phyloP scores from a whole-genome alignment of 2,329 filamentous ascomycete genomes.

The Colletotrichum horii region DNA sequence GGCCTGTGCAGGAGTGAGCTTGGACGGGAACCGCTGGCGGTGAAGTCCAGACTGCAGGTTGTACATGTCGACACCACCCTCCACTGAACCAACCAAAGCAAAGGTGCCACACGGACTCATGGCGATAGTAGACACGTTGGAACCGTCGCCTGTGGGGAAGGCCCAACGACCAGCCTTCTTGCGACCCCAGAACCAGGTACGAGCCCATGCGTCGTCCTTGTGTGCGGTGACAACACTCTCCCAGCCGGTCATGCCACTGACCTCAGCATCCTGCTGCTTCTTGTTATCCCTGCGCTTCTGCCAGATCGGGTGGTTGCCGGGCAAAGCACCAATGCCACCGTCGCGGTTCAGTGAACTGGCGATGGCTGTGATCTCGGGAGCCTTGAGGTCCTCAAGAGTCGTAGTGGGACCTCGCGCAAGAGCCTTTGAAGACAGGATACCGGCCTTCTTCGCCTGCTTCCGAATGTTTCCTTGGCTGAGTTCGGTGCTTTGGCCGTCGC shows the following conservation, averaged over 20 bases:
- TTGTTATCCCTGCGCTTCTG: slow-evolving; percentile 73
- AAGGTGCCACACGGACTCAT: slow-evolving; percentile 95
- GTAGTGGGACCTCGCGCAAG: slow-evolving; percentile 65
- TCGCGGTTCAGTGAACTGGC: slow-evolving; percentile 93
- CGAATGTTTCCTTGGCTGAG: slow-evolving; percentile 89
- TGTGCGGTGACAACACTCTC: slow-evolving; percentile 96
- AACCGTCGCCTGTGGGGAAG: slow-evolving; percentile 82
- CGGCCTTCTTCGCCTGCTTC: slow-evolving; percentile 87
- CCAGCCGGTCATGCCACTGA: slow-evolving; percentile 86
- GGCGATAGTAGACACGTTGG: slow-evolving; percentile 84
- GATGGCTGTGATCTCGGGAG: slow-evolving; percentile 89
- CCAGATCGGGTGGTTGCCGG: slow-evolving; percentile 82
- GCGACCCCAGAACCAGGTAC: slow-evolving; percentile 98
- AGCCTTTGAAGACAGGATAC: slow-evolving; percentile 66
- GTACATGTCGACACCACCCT: slow-evolving; percentile 90
- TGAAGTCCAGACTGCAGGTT: slow-evolving; percentile 93
- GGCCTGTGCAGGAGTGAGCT: slow-evolving; percentile 77
- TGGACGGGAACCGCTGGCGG: slow-evolving; percentile 85
- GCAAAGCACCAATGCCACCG: slow-evolving; percentile 86
- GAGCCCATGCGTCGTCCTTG: slow-evolving; percentile 79
- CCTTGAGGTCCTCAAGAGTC: slow-evolving; percentile 79
- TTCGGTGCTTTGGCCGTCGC: slow-evolving; percentile 92
- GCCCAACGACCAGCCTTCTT: slow-evolving; percentile 94
- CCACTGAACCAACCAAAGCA: slow-evolving; percentile 84
- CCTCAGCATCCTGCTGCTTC: slow-evolving; percentile 69